phyloP scores from a whole-genome alignment of 441 rosid genomes.

The Populus trichocarpa region DNA sequence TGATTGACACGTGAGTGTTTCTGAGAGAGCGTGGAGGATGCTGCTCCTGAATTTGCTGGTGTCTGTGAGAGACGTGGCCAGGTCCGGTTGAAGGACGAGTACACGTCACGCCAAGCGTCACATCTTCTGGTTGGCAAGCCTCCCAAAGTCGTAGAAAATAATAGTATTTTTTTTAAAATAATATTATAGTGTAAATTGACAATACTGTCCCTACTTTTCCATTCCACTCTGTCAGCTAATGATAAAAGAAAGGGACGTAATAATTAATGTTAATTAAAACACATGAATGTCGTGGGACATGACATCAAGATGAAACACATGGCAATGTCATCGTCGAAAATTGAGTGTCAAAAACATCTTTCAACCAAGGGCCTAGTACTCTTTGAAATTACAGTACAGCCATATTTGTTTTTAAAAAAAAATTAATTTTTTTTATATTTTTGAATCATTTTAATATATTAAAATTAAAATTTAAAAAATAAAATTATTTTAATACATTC shows the following conservation, averaged over 20 bases:
- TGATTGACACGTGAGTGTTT: background rate
- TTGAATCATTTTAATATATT: too few relatives aligned
- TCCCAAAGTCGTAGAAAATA: background rate
- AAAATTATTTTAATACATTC: too few relatives aligned
- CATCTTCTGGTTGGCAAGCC: background rate
- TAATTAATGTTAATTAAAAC: background rate
- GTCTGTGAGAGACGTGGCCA: background rate
- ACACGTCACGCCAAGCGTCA: background rate
- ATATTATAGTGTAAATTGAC: background rate
- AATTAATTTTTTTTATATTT: too few relatives aligned
- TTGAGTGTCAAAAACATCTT: too few relatives aligned
- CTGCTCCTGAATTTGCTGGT: background rate
- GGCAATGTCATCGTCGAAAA: too few relatives aligned
- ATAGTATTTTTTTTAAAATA: too few relatives aligned
- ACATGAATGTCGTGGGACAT: background rate
- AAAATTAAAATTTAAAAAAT: too few relatives aligned
- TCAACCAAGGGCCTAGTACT: too few relatives aligned
- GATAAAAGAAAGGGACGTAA: background rate
- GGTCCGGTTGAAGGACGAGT: background rate
- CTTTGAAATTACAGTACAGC: too few relatives aligned
- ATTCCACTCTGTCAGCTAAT: background rate
- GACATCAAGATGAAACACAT: background rate
- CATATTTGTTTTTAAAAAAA: too few relatives aligned
- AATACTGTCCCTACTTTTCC: background rate
- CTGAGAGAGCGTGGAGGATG: background rate